Conservation (phyloP, 345 rosid genomes). For the Rhizophora mangle region DNA sequence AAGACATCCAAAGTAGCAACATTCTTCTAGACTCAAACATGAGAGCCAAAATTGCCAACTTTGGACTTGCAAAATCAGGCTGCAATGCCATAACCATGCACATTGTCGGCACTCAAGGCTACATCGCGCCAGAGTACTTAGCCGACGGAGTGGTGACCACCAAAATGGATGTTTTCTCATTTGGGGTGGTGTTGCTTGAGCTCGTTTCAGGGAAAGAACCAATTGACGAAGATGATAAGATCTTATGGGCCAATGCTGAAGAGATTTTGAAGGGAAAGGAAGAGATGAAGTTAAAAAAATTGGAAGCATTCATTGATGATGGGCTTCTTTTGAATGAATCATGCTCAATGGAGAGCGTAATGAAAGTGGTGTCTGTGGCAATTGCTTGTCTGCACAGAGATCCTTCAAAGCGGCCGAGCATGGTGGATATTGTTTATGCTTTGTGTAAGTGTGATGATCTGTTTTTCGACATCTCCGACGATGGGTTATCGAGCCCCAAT, state of each 20-base stretch:
- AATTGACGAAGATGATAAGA: conserved; percentile 43
- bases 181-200: conserved; percentile 69
- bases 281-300: conserved; percentile 27
- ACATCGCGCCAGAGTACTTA: conserved; percentile 66
- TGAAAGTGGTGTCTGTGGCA: conserved; percentile 47
- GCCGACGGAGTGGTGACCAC: conserved; percentile 62
- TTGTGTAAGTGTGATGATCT: conserved; percentile 50
- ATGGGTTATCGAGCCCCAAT: conserved; percentile 23
- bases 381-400: conserved; percentile 49
- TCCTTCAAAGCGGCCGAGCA: conserved; percentile 53
- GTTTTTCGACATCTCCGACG: conserved; percentile 45
- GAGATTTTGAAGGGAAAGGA: conserved; percentile 40
- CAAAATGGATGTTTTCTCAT: conserved; percentile 66
- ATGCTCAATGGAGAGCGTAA: conserved; percentile 44
- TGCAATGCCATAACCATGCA: conserved; percentile 78
- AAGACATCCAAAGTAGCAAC: conserved; percentile 67
- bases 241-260: conserved; percentile 37
- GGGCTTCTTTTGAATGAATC: conserved; percentile 29
- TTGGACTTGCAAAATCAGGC: conserved; percentile 71
- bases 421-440: conserved; percentile 66
- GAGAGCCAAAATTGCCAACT: conserved; percentile 71
- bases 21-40: conserved; percentile 55
- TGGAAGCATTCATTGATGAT: conserved; percentile 45
- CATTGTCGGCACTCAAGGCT: conserved; percentile 73
- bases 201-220: conserved; percentile 57